A percentile compares a stretch with the other conserved stretches of the same genome.
Conservation (phyloP, 768 basidiomycete genomes). For the Mycena belliarum region DNA sequence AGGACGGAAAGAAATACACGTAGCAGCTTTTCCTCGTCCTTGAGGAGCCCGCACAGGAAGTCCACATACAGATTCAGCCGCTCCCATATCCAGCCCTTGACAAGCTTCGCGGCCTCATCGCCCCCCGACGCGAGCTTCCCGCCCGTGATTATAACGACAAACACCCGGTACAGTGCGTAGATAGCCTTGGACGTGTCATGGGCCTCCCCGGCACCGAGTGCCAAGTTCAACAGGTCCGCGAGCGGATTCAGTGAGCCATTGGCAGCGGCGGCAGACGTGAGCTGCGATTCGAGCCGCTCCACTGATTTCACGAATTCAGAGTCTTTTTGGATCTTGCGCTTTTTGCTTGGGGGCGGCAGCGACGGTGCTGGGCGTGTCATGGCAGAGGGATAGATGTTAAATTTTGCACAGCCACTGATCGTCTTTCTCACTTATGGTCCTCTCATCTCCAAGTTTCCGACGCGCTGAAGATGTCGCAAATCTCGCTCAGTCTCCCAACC, state of each 20-base stretch:
- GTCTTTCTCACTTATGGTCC: background rate
- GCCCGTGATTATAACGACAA: constrained; percentile 60
- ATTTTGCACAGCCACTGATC: constrained; percentile 1
- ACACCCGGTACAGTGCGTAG: constrained; percentile 81
- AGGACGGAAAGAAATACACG: constrained; percentile 44
- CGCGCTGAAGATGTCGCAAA: constrained; percentile 5
- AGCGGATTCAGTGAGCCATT: constrained; percentile 75
- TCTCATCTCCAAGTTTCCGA: background rate
- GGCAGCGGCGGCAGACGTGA: constrained; percentile 53
- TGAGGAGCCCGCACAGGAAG: constrained; percentile 66
- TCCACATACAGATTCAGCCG: constrained; percentile 69
- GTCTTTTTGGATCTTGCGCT: constrained; percentile 43
- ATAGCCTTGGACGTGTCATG: constrained; percentile 69
- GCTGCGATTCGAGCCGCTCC: constrained; percentile 52
- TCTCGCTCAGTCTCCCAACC: constrained; percentile 51
- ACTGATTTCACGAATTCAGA: constrained; percentile 30
- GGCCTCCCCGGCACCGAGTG: constrained; percentile 48
- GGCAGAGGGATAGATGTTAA: background rate
- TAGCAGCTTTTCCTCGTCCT: constrained; percentile 75
- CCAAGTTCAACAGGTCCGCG: constrained; percentile 69
- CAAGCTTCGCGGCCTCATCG: constrained; percentile 59
- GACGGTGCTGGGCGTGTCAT: constrained; percentile 30
- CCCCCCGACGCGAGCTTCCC: constrained; percentile 54
- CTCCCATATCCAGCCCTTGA: constrained; percentile 81
- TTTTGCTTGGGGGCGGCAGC: constrained; percentile 54